Conservation (phyloP, 2,329 filamentous ascomycete species). For the Dothistroma pini region DNA sequence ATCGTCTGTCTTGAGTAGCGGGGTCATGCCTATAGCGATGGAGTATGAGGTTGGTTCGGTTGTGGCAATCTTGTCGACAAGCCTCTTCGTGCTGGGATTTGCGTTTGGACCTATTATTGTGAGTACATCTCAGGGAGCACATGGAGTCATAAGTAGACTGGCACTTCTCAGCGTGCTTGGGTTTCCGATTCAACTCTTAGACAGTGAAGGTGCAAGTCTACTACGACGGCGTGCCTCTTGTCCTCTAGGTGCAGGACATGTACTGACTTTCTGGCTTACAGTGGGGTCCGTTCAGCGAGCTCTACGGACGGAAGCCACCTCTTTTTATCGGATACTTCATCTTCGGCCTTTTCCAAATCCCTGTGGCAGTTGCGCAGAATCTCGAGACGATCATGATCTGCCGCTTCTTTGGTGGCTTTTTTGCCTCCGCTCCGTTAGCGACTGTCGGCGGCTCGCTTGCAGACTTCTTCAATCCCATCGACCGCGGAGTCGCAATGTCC, state of each 20-base stretch:
- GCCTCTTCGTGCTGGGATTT: slow-evolving; percentile 27
- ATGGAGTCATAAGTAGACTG: background rate
- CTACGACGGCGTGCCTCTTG: background rate
- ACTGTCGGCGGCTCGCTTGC: slow-evolving; percentile 41
- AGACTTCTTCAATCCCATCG: slow-evolving; percentile 25
- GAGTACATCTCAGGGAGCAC: background rate
- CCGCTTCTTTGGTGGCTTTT: slow-evolving; percentile 54
- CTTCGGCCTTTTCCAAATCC: slow-evolving; percentile 55
- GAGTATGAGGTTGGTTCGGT: slow-evolving; percentile 25
- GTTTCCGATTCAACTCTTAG: background rate
- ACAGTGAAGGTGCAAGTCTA: background rate
- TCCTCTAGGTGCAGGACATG: background rate
- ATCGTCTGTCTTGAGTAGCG: slow-evolving; percentile 30
- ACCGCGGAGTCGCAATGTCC: slow-evolving; percentile 28
- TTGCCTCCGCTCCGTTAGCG: slow-evolving; percentile 48
- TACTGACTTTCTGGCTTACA: background rate
- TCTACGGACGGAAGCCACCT: slow-evolving; percentile 50
- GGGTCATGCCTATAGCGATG: slow-evolving; percentile 17
- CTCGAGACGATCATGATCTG: slow-evolving; percentile 53
- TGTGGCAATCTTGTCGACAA: slow-evolving; percentile 26
- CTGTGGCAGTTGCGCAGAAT: slow-evolving; percentile 53
- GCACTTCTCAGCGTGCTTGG: background rate
- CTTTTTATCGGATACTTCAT: slow-evolving; percentile 29
- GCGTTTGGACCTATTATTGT: slow-evolving; percentile 10
- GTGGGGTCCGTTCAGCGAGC: slow-evolving; percentile 44